These are phyloP conservation scores for Candida insectorum DNA, from an alignment of 805 yeast species.

Conservation along the genomic window DNA sequence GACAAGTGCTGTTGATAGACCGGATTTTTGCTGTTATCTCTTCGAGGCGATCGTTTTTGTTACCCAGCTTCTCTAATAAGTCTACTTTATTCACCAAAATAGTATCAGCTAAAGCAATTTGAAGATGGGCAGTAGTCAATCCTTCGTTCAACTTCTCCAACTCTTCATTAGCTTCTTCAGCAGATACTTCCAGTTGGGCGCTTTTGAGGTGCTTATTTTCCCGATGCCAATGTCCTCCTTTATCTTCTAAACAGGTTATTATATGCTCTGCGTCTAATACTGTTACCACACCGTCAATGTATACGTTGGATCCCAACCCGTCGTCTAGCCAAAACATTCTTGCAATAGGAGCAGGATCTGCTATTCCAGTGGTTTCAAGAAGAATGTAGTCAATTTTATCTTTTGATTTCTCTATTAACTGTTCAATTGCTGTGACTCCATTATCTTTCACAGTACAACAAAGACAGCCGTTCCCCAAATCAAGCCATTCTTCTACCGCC, in stretches of 20 bases:
- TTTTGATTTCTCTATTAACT: conserved; percentile 67
- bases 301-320: conserved; percentile 77
- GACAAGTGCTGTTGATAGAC: conserved; percentile 66
- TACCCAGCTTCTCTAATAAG: conserved; percentile 20
- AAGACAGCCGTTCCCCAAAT: conserved; percentile 92
- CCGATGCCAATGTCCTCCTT: conserved; percentile 68
- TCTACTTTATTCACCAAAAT: conserved; percentile 80
- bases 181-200: conserved; percentile 17
- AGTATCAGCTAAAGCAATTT: conserved; percentile 86
- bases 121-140: conserved; percentile 81
- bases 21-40: conserved; percentile 38
- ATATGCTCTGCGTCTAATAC: conserved; percentile 79
- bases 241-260: conserved; percentile 60
- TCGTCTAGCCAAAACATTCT: conserved; percentile 97
- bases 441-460: conserved; percentile 95
- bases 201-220: conserved; percentile 25
- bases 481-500: conserved; percentile 89
- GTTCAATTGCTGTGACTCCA: conserved; percentile 92
- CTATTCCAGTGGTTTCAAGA: conserved; percentile 92
- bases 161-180: conserved; percentile 19
- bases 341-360: conserved; percentile 97
- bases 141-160: conserved; percentile 37
- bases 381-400: conserved; percentile 84
- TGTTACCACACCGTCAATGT: conserved; percentile 87
- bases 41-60: conserved; percentile 14